Conservation (phyloP, 805 yeast genomes). For the Kazachstania viticola region DNA sequence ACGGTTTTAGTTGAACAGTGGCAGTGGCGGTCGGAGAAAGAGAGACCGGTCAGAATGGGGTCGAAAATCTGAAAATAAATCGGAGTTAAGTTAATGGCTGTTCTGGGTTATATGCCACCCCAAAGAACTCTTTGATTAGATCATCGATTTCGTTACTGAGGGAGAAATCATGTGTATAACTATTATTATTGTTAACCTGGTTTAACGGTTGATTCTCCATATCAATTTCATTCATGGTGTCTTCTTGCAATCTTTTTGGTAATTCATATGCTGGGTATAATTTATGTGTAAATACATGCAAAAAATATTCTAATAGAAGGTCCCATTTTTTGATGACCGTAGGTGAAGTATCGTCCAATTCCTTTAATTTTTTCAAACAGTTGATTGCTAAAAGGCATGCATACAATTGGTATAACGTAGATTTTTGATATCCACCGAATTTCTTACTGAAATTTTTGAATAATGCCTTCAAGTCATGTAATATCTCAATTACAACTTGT, state of each 20-base stretch:
- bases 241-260: conserved; percentile 16
- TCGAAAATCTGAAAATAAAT: no score
- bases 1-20: no score
- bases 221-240: conserved; percentile 14
- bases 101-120: conserved; percentile 12
- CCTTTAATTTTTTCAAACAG: conserved; percentile 16
- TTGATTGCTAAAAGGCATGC: conserved; percentile 24
- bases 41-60: no score
- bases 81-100: conserved; percentile 5
- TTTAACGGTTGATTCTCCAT: conserved; percentile 17
- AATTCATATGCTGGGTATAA: conserved; percentile 18
- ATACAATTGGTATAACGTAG: conserved; percentile 24
- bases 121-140: conserved; percentile 25
- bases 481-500: conserved; percentile 18
- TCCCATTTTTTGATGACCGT: conserved; percentile 5
- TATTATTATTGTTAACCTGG: conserved; percentile 19
- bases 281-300: conserved; percentile 14
- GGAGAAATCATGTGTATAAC: conserved; percentile 25
- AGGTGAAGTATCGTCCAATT: neutral
- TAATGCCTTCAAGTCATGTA: conserved; percentile 21
- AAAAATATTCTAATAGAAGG: conserved; percentile 16
- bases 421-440: conserved; percentile 17
- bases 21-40: no score
- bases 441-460: conserved; percentile 19
- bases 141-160: conserved; percentile 28